Conservation (phyloP, 768 basidiomycete species). For the Mycena kentingensis region DNA sequence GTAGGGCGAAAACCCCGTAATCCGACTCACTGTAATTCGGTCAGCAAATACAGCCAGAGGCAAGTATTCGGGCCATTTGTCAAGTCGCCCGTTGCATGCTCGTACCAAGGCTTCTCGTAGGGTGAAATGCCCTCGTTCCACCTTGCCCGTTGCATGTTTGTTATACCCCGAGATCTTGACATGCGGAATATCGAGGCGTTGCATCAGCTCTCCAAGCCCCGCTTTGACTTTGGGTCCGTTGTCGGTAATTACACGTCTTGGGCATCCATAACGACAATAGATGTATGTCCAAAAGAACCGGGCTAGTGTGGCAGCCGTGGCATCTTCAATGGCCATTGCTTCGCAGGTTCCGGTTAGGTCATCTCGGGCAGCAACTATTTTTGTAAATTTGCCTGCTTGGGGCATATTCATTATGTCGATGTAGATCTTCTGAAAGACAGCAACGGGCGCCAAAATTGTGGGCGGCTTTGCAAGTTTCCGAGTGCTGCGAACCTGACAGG, state of each 20-base stretch:
- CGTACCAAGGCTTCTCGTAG: neutral
- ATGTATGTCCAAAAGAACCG: conserved; percentile 33
- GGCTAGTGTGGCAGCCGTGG: conserved; percentile 10
- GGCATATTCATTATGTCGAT: conserved; percentile 27
- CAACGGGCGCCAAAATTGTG: neutral
- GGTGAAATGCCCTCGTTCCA: neutral
- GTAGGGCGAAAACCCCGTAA: conserved; percentile 25
- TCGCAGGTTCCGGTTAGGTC: conserved; percentile 27
- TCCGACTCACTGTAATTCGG: conserved; percentile 16
- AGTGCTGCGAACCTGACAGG: too few species aligned
- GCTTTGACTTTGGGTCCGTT: conserved; percentile 25
- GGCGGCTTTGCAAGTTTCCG: conserved; percentile 18
- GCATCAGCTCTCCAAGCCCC: conserved; percentile 12
- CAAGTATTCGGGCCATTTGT: neutral
- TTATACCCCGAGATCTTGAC: conserved; percentile 18
- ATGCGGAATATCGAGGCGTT: neutral
- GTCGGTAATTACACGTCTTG: conserved; percentile 27
- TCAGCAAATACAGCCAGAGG: conserved; percentile 19
- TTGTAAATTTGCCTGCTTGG: conserved; percentile 15
- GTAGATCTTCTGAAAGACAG: conserved; percentile 17
- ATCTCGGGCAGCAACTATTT: conserved; percentile 11
- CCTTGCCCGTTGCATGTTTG: too few species aligned
- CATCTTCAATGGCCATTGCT: conserved; percentile 19
- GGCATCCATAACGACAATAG: conserved; percentile 31
- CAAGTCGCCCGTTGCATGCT: neutral